These are phyloP conservation scores for Salicornia ramosissima DNA, from an alignment of 148 eudicot species.

Conservation along the genomic window DNA sequence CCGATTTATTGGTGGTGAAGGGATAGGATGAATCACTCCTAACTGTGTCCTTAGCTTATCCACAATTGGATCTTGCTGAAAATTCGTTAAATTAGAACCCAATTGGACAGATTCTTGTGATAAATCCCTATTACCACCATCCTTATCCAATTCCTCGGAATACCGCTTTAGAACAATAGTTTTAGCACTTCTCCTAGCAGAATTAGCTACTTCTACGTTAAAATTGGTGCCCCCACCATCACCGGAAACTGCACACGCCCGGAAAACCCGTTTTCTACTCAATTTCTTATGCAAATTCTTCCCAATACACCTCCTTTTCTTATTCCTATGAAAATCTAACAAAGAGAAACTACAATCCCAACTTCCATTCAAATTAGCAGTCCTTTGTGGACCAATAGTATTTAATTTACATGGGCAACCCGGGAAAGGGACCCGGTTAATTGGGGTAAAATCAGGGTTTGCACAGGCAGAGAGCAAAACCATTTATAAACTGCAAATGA, in stretches of 20 bases:
- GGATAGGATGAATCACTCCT: constrained; percentile 88
- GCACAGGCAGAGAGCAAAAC: constrained; percentile 27
- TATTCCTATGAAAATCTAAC: constrained; percentile 19
- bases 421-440: constrained; percentile 21
- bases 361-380: constrained; percentile 12
- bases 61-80: constrained; percentile 81
- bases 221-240: constrained; percentile 39
- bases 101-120: constrained; percentile 37
- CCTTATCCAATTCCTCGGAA: constrained; percentile 38
- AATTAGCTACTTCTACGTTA: constrained; percentile 35
- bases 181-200: constrained; percentile 46
- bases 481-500: constrained; percentile 34
- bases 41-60: constrained; percentile 85
- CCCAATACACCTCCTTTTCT: constrained; percentile 24
- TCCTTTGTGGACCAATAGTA: neutral
- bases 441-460: constrained; percentile 22
- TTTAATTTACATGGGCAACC: constrained; percentile 35
- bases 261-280: constrained; percentile 15
- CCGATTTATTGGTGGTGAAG: constrained; percentile 72
- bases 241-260: constrained; percentile 37
- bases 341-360: constrained; percentile 20
- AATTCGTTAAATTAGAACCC: constrained; percentile 45
- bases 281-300: constrained; percentile 6
- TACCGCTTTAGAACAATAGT: constrained; percentile 42
- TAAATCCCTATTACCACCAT: constrained; percentile 18